Evolutionary conservation across 768 basidiomycete genomes (phyloP).

Genomic region (Punctularia strigosozonata): DNA sequence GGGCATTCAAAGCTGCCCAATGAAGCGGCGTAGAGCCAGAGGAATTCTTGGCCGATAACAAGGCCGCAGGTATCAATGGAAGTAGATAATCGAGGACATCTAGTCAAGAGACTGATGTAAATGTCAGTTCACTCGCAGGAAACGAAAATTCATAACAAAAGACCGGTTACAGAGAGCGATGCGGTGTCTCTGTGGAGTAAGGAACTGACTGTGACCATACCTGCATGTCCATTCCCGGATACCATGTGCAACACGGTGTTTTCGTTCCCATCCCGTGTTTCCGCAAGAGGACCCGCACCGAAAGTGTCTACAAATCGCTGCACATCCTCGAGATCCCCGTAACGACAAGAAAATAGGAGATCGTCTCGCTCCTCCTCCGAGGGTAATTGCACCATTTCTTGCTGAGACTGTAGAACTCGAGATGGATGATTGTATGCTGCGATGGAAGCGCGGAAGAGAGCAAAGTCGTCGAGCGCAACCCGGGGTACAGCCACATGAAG

Average conservation of each 20-base stretch:
- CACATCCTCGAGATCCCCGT: slow-evolving; percentile 78
- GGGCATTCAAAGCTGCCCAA: slow-evolving; percentile 83
- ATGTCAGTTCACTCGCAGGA: too few species aligned
- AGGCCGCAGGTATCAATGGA: slow-evolving; percentile 36
- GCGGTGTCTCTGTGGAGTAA: background rate
- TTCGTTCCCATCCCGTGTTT: slow-evolving; percentile 58
- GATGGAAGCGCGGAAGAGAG: too few species aligned
- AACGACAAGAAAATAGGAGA: slow-evolving; percentile 72
- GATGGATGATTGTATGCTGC: too few species aligned
- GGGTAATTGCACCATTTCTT: too few species aligned
- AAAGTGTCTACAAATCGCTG: slow-evolving; percentile 50
- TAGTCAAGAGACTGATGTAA: too few species aligned
- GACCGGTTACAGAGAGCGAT: background rate
- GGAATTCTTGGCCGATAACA: slow-evolving; percentile 52
- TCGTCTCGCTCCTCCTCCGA: slow-evolving; percentile 49
- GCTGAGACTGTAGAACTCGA: too few species aligned
- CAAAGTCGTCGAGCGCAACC: too few species aligned
- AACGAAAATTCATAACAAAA: slow-evolving; percentile 32
- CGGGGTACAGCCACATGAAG: too few species aligned
- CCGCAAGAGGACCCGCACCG: slow-evolving; percentile 34
- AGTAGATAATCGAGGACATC: slow-evolving; percentile 71
- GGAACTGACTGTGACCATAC: slow-evolving; percentile 30
- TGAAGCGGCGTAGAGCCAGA: slow-evolving; percentile 79
- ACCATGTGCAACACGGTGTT: slow-evolving; percentile 83
- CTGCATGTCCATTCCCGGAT: slow-evolving; percentile 79